Evolutionary conservation across 78 protist species (phyloP).

Genomic region (Chrysochromulina tobinii): DNA sequence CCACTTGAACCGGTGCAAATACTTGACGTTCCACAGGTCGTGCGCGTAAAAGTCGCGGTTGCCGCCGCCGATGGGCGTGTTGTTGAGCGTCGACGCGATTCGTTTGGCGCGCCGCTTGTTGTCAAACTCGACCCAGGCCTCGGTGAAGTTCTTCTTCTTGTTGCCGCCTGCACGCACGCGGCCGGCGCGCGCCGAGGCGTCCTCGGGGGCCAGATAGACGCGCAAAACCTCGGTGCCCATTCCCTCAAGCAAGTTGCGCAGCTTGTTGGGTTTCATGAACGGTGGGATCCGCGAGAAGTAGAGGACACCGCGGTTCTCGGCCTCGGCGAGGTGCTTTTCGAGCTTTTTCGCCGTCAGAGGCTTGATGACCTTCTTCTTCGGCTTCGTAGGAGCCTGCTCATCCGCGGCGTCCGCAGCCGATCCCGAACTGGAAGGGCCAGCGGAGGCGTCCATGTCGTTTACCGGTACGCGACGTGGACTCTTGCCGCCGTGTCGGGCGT

Average conservation of each 20-base stretch:
- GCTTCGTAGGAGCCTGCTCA: no score
- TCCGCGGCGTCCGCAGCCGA: no score
- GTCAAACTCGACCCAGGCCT: constrained; percentile 88
- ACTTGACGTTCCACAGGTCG: constrained; percentile 84
- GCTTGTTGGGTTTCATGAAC: constrained; percentile 68
- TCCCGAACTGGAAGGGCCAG: no score
- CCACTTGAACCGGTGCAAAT: constrained; percentile 87
- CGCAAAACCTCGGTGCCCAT: constrained; percentile 72
- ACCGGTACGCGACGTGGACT: no score
- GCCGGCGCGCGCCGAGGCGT: constrained; percentile 16
- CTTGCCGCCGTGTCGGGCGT: no score
- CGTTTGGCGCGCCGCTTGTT: constrained; percentile 68
- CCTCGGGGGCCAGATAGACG: constrained; percentile 59
- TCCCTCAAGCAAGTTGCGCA: constrained; percentile 59
- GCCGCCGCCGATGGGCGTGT: constrained; percentile 52
- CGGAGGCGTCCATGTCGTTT: no score
- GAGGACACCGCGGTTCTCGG: constrained; percentile 65
- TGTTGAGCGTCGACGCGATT: constrained; percentile 68
- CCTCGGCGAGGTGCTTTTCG: not conserved
- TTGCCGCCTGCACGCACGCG: constrained; percentile 59
- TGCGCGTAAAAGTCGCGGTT: constrained; percentile 49
- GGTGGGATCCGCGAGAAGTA: constrained; percentile 81
- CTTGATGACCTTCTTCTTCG: not conserved
- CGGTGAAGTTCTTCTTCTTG: constrained; percentile 54
- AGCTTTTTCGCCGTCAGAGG: no score